phyloP scores from a whole-genome alignment of 371 early-diverging fungal species.

The Mortierella sp. region DNA sequence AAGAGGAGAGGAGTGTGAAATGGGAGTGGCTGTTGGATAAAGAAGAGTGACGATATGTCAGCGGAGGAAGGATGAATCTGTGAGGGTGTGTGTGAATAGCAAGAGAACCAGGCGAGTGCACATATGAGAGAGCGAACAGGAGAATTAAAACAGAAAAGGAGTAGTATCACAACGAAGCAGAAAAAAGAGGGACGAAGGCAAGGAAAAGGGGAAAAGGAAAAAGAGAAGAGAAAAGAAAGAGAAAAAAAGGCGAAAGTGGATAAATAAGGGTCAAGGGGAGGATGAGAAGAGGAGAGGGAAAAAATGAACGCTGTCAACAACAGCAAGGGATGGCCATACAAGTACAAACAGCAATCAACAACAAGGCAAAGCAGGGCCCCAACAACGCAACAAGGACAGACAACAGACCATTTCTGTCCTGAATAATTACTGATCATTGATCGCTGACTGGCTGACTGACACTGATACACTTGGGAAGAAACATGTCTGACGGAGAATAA shows the following conservation, averaged over 20 bases:
- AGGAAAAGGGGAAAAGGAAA: background rate
- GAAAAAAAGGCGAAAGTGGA: background rate
- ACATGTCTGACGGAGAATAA: background rate
- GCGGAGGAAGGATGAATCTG: background rate
- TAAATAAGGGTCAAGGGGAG: background rate
- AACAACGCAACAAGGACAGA: background rate
- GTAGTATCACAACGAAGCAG: background rate
- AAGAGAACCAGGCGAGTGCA: background rate
- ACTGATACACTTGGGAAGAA: background rate
- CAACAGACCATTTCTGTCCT: too few species aligned
- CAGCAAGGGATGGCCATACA: background rate
- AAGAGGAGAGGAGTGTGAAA: background rate
- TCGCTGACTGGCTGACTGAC: background rate
- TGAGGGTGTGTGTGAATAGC: background rate
- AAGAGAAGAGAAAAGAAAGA: background rate
- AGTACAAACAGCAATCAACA: background rate
- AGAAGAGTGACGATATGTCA: background rate
- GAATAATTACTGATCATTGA: too few species aligned
- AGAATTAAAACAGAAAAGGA: background rate
- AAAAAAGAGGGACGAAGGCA: background rate
- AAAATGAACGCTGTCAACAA: background rate
- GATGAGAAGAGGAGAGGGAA: background rate
- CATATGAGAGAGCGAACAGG: background rate
- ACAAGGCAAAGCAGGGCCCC: background rate
- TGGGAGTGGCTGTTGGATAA: background rate